Conservation (phyloP, 177 flowering plant species). For the Telopea speciosissima region DNA sequence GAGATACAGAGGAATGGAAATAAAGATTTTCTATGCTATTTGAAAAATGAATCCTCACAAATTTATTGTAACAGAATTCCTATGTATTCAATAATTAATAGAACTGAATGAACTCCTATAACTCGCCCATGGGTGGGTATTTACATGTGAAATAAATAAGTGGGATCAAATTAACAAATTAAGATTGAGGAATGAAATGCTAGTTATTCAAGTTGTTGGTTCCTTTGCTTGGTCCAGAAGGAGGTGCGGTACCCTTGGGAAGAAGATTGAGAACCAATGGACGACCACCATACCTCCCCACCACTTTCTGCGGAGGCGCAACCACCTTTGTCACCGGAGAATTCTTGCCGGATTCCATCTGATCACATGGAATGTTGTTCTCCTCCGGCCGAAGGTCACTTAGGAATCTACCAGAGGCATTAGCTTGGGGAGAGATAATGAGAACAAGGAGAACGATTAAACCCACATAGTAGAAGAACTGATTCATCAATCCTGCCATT, state of each 20-base stretch:
- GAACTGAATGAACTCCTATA: no score
- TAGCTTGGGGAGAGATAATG: neutral
- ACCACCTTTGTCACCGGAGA: neutral
- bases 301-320: neutral
- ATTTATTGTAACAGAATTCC: no score
- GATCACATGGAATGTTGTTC: neutral
- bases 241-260: constrained; percentile 31
- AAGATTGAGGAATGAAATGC: neutral
- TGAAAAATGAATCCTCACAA: no score
- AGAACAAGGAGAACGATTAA: neutral
- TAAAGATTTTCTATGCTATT: no score
- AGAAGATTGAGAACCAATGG: constrained; percentile 25
- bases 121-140: no score
- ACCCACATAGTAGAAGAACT: neutral
- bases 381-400: neutral
- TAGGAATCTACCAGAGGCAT: neutral
- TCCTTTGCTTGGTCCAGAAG: constrained; percentile 40
- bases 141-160: no score
- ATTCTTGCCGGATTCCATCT: neutral
- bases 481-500: neutral
- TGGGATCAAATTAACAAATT: no score
- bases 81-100: no score
- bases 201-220: constrained; percentile 12
- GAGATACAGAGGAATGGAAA: no score
- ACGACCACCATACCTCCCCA: constrained; percentile 17